phyloP scores from a whole-genome alignment of 495 filamentous ascomycete genomes.

The Penicillium antarcticum region DNA sequence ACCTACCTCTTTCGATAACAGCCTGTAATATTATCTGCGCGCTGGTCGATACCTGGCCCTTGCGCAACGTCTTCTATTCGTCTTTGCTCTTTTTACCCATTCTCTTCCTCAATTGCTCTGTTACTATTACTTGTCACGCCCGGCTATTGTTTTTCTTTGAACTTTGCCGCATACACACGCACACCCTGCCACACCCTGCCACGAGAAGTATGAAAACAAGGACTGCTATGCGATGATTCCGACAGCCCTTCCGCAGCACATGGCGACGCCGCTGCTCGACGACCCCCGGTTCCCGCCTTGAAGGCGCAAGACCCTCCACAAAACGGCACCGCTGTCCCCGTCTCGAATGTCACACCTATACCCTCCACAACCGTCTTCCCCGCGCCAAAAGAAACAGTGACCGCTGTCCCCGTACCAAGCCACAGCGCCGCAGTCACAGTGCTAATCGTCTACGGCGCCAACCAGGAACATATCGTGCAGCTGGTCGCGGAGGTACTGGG shows the following conservation, averaged over 20 bases:
- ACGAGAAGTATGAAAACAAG: slow-evolving; percentile 27
- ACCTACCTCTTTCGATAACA: not conserved
- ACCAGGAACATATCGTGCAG: slow-evolving; percentile 62
- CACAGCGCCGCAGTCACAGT: slow-evolving; percentile 27
- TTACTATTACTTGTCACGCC: no score
- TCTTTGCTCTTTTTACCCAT: not conserved
- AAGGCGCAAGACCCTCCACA: not conserved
- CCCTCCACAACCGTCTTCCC: slow-evolving; percentile 9
- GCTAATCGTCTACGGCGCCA: slow-evolving; percentile 58
- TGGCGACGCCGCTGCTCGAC: slow-evolving; percentile 35
- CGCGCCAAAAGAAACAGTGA: not conserved
- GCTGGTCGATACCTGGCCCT: not conserved
- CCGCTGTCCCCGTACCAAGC: not conserved
- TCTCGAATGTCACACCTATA: slow-evolving; percentile 2
- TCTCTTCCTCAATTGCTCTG: not conserved
- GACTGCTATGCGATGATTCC: slow-evolving; percentile 41
- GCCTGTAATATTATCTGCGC: not conserved
- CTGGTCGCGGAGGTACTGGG: slow-evolving; percentile 67
- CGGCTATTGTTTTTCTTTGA: not conserved
- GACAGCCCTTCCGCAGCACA: slow-evolving; percentile 34
- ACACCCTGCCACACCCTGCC: not conserved
- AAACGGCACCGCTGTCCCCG: not conserved
- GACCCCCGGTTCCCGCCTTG: slow-evolving; percentile 7
- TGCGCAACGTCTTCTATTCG: not conserved
- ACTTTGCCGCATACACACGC: not conserved